These are phyloP conservation scores for Penicillium sp. DNA, from an alignment of 2,329 filamentous ascomycete species.

Conservation along the genomic window DNA sequence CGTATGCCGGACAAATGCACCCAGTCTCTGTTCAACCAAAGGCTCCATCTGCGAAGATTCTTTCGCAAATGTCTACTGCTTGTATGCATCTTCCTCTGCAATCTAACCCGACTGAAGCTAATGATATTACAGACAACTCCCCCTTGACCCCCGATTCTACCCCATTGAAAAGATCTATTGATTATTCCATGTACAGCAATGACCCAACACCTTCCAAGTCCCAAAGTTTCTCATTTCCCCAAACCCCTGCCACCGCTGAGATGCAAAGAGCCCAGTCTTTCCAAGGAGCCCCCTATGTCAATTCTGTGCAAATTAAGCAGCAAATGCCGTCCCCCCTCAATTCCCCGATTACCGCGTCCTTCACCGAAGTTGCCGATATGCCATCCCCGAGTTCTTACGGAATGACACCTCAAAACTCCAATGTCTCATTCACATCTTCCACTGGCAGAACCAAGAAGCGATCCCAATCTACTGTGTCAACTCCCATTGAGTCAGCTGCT, in stretches of 20 bases:
- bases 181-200: constrained; percentile 39
- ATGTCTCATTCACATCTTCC: constrained; percentile 30
- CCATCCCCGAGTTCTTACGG: constrained; percentile 28
- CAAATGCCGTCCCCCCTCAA: constrained; percentile 59
- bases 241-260: constrained; percentile 36
- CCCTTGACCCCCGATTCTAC: constrained; percentile 69
- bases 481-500: constrained; percentile 40
- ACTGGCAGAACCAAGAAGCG: constrained; percentile 24
- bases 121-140: constrained; percentile 18
- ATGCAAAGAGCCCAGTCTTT: constrained; percentile 50
- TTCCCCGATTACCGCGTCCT: constrained; percentile 48
- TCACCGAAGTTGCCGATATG: constrained; percentile 53
- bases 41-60: constrained; percentile 39
- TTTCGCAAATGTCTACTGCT: constrained; percentile 61
- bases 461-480: constrained; percentile 23
- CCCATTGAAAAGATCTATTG: constrained; percentile 49
- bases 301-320: constrained; percentile 39
- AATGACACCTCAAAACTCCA: constrained; percentile 32
- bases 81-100: constrained; percentile 12
- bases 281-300: constrained; percentile 45
- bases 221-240: constrained; percentile 33
- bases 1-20: constrained; percentile 28
- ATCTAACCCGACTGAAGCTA: not conserved
- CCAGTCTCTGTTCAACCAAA: constrained; percentile 43
- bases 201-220: constrained; percentile 45